Conservation (phyloP, 257 asterid species). For the Rubia yunnanensis region DNA sequence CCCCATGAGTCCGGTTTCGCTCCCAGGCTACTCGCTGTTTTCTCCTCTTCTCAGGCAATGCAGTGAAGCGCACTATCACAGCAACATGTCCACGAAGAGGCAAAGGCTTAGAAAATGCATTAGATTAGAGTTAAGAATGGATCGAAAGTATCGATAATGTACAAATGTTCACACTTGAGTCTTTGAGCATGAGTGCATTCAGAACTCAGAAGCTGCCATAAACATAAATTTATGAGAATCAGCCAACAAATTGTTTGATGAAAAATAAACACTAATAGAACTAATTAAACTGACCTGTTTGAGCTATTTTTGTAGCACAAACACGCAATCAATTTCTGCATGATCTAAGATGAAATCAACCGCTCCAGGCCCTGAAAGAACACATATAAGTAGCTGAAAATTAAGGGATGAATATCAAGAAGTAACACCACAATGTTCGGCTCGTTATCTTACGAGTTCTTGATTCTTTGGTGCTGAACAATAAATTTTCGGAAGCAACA, state of each 20-base stretch:
- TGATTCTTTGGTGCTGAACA: no score
- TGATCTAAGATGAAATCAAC: conserved; percentile 73
- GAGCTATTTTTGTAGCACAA: conserved; percentile 71
- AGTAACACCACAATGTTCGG: no score
- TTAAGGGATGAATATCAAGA: background rate
- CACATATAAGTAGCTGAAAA: background rate
- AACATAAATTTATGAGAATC: background rate
- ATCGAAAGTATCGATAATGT: no score
- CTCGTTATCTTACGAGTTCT: no score
- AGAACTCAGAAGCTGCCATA: conserved; percentile 57
- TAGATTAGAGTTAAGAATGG: no score
- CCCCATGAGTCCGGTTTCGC: conserved; percentile 61
- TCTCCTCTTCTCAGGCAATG: conserved; percentile 46
- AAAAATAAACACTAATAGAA: no score
- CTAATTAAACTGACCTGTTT: conserved; percentile 35
- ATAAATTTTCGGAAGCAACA: no score
- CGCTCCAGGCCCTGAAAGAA: conserved; percentile 88
- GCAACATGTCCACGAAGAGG: conserved; percentile 19
- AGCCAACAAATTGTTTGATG: background rate
- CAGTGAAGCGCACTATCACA: conserved; percentile 78
- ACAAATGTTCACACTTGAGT: conserved; percentile 51
- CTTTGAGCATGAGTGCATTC: conserved; percentile 70
- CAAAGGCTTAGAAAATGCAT: conserved; percentile 8
- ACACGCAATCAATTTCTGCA: conserved; percentile 74
- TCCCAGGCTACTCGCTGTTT: conserved; percentile 30